Conservation (phyloP, 2,329 filamentous ascomycete genomes). For the Atkinsonella hypoxylon region DNA sequence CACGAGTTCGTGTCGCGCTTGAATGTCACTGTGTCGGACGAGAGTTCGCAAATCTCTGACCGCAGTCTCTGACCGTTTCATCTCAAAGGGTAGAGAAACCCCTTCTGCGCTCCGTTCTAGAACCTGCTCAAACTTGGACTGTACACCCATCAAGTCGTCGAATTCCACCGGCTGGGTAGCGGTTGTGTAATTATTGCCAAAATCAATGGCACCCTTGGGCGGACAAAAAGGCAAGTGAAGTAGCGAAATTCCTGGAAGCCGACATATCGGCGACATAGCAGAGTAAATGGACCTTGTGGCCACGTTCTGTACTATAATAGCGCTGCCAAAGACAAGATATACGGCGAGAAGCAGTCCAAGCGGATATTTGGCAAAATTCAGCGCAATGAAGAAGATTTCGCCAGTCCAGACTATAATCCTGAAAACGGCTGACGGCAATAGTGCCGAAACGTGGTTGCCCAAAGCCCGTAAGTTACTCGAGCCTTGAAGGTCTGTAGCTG, state of each 20-base stretch:
- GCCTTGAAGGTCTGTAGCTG: slow-evolving; percentile 6
- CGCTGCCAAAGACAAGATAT: slow-evolving; percentile 46
- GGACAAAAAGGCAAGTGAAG: slow-evolving; percentile 55
- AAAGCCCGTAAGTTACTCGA: slow-evolving; percentile 11
- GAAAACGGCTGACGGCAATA: slow-evolving; percentile 26
- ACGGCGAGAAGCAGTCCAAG: slow-evolving; percentile 49
- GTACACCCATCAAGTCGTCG: slow-evolving; percentile 54
- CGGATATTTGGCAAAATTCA: slow-evolving; percentile 52
- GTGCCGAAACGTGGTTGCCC: slow-evolving; percentile 20
- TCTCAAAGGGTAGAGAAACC: slow-evolving; percentile 59
- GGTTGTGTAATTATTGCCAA: slow-evolving; percentile 9
- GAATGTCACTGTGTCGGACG: slow-evolving; percentile 51
- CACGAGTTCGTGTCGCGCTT: slow-evolving; percentile 57
- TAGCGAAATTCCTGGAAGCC: slow-evolving; percentile 51
- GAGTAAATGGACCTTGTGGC: slow-evolving; percentile 47
- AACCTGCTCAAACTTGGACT: slow-evolving; percentile 66
- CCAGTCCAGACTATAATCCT: slow-evolving; percentile 35
- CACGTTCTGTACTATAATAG: slow-evolving; percentile 50
- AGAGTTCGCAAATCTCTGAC: slow-evolving; percentile 25
- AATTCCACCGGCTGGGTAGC: slow-evolving; percentile 8
- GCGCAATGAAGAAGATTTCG: slow-evolving; percentile 44
- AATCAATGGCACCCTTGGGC: slow-evolving; percentile 12
- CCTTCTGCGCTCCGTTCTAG: slow-evolving; percentile 54
- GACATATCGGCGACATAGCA: slow-evolving; percentile 57
- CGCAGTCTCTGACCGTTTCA: slow-evolving; percentile 65